phyloP scores from a whole-genome alignment of 352 stramenopile species.

The Pythium phragmitis region DNA sequence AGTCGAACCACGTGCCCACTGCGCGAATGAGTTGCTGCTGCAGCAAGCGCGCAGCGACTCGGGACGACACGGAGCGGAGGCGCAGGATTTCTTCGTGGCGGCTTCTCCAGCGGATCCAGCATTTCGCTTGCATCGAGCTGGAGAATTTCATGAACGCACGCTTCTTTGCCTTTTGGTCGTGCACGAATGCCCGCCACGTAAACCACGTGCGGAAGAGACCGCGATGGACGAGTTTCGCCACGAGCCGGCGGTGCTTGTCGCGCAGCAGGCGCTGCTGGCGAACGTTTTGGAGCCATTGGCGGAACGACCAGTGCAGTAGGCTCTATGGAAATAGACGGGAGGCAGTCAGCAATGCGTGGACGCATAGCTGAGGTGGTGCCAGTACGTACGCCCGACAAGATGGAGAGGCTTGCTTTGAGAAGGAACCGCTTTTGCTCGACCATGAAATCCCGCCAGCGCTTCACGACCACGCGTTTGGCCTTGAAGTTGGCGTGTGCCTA shows the following conservation, averaged over 20 bases:
- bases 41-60: conserved; percentile 42
- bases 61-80: conserved; percentile 41
- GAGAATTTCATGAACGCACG: conserved; percentile 63
- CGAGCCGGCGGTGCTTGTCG: conserved; percentile 47
- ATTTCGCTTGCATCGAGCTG: conserved; percentile 58
- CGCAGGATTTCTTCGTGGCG: conserved; percentile 39
- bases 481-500: conserved; percentile 40
- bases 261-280: conserved; percentile 35
- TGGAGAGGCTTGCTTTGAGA: conserved; percentile 65
- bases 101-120: conserved; percentile 57
- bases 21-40: conserved; percentile 41
- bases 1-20: conserved; percentile 68
- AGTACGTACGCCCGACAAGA: conserved; percentile 56
- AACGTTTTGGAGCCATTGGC: conserved; percentile 55
- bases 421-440: conserved; percentile 66
- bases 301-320: conserved; percentile 64
- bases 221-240: conserved; percentile 53
- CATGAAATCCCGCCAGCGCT: conserved; percentile 52
- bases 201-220: conserved; percentile 56
- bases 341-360: neutral
- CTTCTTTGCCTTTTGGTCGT: conserved; percentile 49
- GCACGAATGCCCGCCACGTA: conserved; percentile 58
- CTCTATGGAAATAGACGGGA: conserved; percentile 33
- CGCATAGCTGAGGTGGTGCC: too few relatives aligned
- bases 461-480: conserved; percentile 46